Conservation (phyloP, 1,284 basidiomycete species). For the Cutaneotrichosporon sp. region DNA sequence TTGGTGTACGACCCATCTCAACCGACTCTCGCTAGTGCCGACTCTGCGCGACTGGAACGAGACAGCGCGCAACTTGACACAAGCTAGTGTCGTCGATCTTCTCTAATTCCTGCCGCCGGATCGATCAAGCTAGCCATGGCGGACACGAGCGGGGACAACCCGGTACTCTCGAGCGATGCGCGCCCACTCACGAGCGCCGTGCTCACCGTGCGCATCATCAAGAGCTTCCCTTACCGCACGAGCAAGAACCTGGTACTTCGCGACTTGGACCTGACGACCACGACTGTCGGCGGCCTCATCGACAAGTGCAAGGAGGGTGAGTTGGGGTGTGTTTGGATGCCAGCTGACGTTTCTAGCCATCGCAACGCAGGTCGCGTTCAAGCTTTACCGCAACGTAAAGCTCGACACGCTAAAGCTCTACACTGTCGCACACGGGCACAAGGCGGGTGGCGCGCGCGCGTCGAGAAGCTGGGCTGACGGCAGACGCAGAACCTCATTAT, state of each 20-base stretch:
- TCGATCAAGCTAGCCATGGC: too few species aligned
- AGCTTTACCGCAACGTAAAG: conserved; percentile 67
- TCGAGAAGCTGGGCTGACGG: background rate
- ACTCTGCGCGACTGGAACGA: too few species aligned
- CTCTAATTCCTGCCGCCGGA: too few species aligned
- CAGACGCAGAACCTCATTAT: conserved; percentile 43
- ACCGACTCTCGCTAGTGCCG: too few species aligned
- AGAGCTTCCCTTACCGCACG: conserved; percentile 88
- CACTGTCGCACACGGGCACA: conserved; percentile 87
- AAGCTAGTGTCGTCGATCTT: too few species aligned
- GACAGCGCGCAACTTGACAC: too few species aligned
- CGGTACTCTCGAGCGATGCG: conserved; percentile 24
- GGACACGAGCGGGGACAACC: too few species aligned
- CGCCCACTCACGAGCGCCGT: conserved; percentile 36
- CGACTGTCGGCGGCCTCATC: conserved; percentile 72
- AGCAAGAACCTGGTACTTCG: conserved; percentile 82
- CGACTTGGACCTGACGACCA: conserved; percentile 69
- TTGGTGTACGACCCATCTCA: too few species aligned
- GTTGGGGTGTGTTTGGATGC: too few species aligned
- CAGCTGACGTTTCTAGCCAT: too few species aligned
- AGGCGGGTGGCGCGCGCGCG: conserved; percentile 48
- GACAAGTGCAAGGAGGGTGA: conserved; percentile 57
- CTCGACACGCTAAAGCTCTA: conserved; percentile 92
- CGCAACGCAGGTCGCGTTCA: conserved; percentile 70
- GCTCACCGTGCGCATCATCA: conserved; percentile 73